Base-by-base conservation (phyloP, 2,329 filamentous ascomycete genomes). In the Hypoxylon sp. region DNA sequence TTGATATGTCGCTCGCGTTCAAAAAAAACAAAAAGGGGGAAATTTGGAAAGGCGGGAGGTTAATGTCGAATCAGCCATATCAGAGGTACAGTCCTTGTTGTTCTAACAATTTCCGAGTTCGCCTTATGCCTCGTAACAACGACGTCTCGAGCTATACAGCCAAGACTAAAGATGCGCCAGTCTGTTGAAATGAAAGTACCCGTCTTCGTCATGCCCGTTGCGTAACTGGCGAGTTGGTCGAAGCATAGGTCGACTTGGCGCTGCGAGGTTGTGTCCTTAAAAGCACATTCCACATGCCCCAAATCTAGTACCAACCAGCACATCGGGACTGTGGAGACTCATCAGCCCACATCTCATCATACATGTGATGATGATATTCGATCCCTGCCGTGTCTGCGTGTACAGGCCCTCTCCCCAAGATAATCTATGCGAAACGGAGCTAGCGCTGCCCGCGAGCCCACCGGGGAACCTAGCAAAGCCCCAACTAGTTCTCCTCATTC, bases 321-420 rank as follows among this genome's bases (percentile, higher is more conserved):
- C 32, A 47, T 51, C 46, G 51, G 51, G 28, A 39, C 48, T 15
- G 53, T 53, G 59, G 59, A 26, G 59, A 60, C 24, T 15, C n/a
- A 22, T 48, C 28, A 56, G 37, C 48, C 59, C 52, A 50, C 39
- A 28, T 41, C 44, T 28, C 44, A 20, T 46, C 41, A 22, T 20
- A 44, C 32, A 46, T 60, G 44, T 46, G 47, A 52, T 56, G 59
- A 43, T 32, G 48, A 62, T 62, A 53, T 30, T 43, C 48, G 48
- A 62, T 57, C 59, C 48, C 15, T 57, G 26, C 53, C 46, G 24
- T 43, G 22, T 50, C 34, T 24, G 20, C 46, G 24, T 43, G 22
- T 50, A 43, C 32, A 28, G 13, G 37, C 24, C 37, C 32, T 24
- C 34, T 51, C 39, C 53, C 59, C 46, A 43, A 20, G 37, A 6